phyloP scores from a whole-genome alignment of 2,329 filamentous ascomycete species.

The Trichoderma simmonsii region DNA sequence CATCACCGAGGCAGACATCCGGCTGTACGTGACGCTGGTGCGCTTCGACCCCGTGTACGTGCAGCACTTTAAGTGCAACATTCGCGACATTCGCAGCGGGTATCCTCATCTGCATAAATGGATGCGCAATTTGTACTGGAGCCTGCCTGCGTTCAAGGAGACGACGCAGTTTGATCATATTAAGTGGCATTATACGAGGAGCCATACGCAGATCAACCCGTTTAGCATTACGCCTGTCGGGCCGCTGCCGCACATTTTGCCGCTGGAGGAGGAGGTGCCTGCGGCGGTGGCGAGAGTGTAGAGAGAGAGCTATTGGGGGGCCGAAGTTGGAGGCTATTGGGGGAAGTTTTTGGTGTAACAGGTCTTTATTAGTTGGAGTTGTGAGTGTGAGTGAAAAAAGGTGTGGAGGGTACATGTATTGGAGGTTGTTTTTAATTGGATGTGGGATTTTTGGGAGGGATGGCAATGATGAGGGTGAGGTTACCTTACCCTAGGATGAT shows the following conservation, averaged over 20 bases:
- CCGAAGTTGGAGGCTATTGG: neutral
- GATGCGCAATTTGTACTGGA: constrained; percentile 85
- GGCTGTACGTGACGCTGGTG: constrained; percentile 68
- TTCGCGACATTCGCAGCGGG: constrained; percentile 77
- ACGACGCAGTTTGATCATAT: constrained; percentile 95
- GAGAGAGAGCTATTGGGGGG: neutral
- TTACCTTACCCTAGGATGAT: constrained; percentile 3
- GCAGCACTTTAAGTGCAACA: constrained; percentile 85
- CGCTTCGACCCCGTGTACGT: constrained; percentile 79
- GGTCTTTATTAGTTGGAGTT: neutral
- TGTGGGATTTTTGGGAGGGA: too few species aligned
- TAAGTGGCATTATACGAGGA: constrained; percentile 69
- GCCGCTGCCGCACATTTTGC: constrained; percentile 77
- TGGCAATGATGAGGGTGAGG: neutral
- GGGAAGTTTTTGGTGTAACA: neutral
- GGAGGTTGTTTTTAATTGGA: neutral
- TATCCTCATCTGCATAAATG: constrained; percentile 80
- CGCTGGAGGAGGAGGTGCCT: constrained; percentile 71
- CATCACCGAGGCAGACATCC: constrained; percentile 79
- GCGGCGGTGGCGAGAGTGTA: constrained; percentile 40
- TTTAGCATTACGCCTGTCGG: constrained; percentile 77
- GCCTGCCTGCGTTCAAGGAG: constrained; percentile 68
- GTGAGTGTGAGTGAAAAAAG: neutral
- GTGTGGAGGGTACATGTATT: neutral
- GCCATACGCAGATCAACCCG: constrained; percentile 65